Evolutionary conservation across 768 basidiomycete species (phyloP), one percentile per base, ranked within the genome.

Genomic region (Tulasnella sp.): DNA sequence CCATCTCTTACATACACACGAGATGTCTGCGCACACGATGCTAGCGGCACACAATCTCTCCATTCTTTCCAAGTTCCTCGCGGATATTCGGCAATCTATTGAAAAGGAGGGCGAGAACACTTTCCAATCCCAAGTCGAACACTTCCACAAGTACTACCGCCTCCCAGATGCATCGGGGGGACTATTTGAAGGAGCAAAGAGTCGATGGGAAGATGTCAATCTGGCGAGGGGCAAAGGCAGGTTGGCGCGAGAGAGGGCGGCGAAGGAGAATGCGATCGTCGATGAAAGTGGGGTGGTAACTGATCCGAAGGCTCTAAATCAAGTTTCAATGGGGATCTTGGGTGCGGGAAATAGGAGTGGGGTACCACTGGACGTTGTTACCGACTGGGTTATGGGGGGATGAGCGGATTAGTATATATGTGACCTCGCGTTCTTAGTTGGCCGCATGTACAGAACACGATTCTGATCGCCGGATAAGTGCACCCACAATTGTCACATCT

Each of bases 1-100:
- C 67, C 90, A 94, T 65, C 79, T 94, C 13, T 73, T 92, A 34
- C 83, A 85, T 53, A 90, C 90, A 4, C 91, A 93, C 70, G 91
- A 94, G 69, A 92, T 94, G 90, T 81, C 84, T 0, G 84, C 88
- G 0, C 88, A 93, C 64, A 68, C 87, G 3, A 69, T 92, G 23
- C 78, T 93, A 17, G 77, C 76, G 10, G 75, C 82, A 71, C 91
- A 94, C 69, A 94, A 93, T 64, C 74, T 89, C 27, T 68, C 78
- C 0, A 78, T 91, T 0, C 71, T 89, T 26, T 78, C 83, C 42
- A 68, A 72, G 1, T 88, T 93, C 67, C 80, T 91, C 47, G 71
- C 70, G 0, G 79, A 78, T 0, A 72, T 92, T 1, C 77, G 89
- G 51, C 43, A 58, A 0, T 61, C 73, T 11, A 67, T 76, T 2